phyloP scores from a whole-genome alignment of 2,329 filamentous ascomycete species.

The Aspergillus puulaauensis region DNA sequence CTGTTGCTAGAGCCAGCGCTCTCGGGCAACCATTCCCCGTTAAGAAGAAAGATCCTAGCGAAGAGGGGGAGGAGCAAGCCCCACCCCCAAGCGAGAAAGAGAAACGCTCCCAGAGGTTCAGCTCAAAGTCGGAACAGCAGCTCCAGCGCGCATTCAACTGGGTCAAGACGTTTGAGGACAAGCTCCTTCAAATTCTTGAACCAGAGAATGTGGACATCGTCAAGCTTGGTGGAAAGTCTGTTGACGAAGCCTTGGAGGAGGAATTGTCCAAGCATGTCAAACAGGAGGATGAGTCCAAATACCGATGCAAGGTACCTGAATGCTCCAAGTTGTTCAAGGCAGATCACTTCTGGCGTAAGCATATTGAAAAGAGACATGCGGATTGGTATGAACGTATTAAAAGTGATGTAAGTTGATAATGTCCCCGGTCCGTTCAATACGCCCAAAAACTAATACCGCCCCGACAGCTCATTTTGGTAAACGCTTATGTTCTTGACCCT shows the following conservation, averaged over 20 bases:
- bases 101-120: slow-evolving; percentile 69
- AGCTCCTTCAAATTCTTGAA: slow-evolving; percentile 87
- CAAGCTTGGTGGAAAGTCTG: slow-evolving; percentile 84
- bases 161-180: slow-evolving; percentile 98
- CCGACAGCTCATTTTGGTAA: slow-evolving; percentile 77
- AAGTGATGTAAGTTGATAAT: slow-evolving; percentile 67
- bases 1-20: slow-evolving; percentile 81
- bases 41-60: slow-evolving; percentile 68
- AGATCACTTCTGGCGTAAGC: slow-evolving; percentile 95
- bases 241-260: slow-evolving; percentile 83
- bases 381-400: slow-evolving; percentile 82
- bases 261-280: slow-evolving; percentile 87
- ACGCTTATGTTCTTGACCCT: slow-evolving; percentile 90
- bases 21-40: slow-evolving; percentile 78
- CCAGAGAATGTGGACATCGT: slow-evolving; percentile 82
- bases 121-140: slow-evolving; percentile 82
- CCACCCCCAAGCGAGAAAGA: slow-evolving; percentile 72
- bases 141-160: slow-evolving; percentile 95
- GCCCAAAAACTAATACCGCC: slow-evolving; percentile 31
- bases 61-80: slow-evolving; percentile 64
- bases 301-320: slow-evolving; percentile 91
- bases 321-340: slow-evolving; percentile 98
- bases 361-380: slow-evolving; percentile 90
- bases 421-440: background rate
- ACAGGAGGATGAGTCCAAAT: slow-evolving; percentile 97